phyloP scores from a whole-genome alignment of 75 land plant genomes.

The Pinus albicaulis region DNA sequence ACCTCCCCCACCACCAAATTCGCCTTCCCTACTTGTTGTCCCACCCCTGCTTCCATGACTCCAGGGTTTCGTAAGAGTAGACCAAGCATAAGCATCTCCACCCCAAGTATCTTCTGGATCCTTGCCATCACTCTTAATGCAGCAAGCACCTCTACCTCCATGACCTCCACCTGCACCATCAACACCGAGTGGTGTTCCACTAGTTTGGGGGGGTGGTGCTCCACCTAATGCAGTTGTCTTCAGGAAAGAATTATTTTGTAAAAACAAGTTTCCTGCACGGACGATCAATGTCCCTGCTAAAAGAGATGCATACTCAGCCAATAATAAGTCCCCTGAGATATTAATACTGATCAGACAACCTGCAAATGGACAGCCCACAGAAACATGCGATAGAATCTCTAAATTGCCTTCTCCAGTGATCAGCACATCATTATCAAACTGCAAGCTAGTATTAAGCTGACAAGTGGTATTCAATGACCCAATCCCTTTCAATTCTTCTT shows the following conservation, averaged over 20 bases:
- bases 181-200: conserved; percentile 80
- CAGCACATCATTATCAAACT: conserved; percentile 40
- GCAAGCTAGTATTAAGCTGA: conserved; percentile 39
- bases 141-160: conserved; percentile 95
- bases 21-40: conserved; percentile 33
- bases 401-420: conserved; percentile 70
- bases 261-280: conserved; percentile 42
- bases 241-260: conserved; percentile 46
- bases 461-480: conserved; percentile 80
- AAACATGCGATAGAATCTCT: conserved; percentile 49
- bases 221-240: conserved; percentile 77
- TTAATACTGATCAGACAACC: conserved; percentile 71
- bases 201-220: conserved; percentile 82
- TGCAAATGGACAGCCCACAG: conserved; percentile 49
- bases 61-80: conserved; percentile 75
- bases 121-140: conserved; percentile 51
- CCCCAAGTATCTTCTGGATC: conserved; percentile 73
- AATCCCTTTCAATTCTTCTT: conserved; percentile 64
- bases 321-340: conserved; percentile 53
- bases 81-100: conserved; percentile 95
- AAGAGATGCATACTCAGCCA: conserved; percentile 51
- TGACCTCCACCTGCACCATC: conserved; percentile 97
- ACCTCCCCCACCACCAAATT: conserved; percentile 82
- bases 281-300: conserved; percentile 64
- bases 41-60: conserved; percentile 93